Evolutionary conservation across 2,329 filamentous ascomycete species (phyloP).

Genomic region (Calonectria pseudoreteaudii): DNA sequence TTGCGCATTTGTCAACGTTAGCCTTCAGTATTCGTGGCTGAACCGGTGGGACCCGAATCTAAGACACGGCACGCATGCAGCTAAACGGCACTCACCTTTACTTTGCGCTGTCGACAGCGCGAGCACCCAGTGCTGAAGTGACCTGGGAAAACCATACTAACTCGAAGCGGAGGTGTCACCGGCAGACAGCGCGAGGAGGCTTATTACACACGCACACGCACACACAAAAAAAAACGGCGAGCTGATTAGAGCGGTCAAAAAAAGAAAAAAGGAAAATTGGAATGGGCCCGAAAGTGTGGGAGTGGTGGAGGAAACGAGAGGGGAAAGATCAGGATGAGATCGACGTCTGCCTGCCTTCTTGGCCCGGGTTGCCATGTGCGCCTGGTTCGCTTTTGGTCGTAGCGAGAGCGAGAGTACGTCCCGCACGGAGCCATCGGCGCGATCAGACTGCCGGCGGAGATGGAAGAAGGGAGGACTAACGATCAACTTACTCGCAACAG

Average conservation of each 20-base stretch:
- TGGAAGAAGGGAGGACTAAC: background rate
- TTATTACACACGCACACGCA: background rate
- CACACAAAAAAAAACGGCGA: background rate
- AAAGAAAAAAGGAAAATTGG: background rate
- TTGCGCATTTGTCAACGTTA: background rate
- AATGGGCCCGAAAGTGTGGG: slow-evolving; percentile 13
- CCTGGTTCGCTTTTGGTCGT: background rate
- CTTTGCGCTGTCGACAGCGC: slow-evolving; percentile 46
- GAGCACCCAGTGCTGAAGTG: slow-evolving; percentile 46
- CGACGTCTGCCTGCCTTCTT: background rate
- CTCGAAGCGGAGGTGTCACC: background rate
- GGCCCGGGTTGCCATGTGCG: background rate
- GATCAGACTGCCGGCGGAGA: background rate
- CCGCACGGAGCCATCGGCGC: background rate
- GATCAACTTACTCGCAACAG: background rate
- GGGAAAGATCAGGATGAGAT: background rate
- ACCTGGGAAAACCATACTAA: slow-evolving; percentile 43
- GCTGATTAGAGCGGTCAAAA: background rate
- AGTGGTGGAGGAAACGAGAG: slow-evolving; percentile 11
- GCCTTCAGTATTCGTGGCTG: background rate
- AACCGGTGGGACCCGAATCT: background rate
- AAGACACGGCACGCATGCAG: background rate
- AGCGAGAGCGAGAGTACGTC: too few relatives aligned
- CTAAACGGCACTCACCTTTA: slow-evolving; percentile 40
- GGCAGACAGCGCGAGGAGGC: too few relatives aligned